Evolutionary conservation across 2,329 filamentous ascomycete genomes (phyloP), one percentile per base, ranked within the genome.

Genomic region (Xylaria digitata): DNA sequence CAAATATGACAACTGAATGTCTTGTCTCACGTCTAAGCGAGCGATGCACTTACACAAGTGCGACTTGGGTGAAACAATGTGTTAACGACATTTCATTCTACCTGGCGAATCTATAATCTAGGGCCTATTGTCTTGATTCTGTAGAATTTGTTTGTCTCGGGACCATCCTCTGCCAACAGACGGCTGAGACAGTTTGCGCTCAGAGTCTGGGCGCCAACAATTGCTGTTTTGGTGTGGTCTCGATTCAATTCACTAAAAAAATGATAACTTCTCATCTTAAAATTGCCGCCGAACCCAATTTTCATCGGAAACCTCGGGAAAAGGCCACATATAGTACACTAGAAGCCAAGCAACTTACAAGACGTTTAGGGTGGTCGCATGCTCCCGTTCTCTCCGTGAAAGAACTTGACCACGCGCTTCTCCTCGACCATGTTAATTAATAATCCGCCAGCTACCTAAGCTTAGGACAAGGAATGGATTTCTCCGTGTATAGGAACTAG

Each of bases 141-240:
- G 23, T 11, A 63, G 21, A 11, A 26, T 19, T n/a, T 23, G 49
- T 45, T 13, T 56, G 54, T 67, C 60, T 62, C 65, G 43, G 61
- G 50, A 55, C 34, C 21, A 40, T n/a, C 30, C 45, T 52, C 17
- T 46, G 9, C 17, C 21, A 13, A 11, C 19, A 5, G 48, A 46
- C 30, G 19, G 34, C 43, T 56, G 50, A 61, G 57, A 65, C 63
- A 62, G 32, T 3, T 45, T 45, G 37, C 53, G 50, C 32, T 26
- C 50, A 21, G 54, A 19, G 15, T 26, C 19, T 32, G 2, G 40
- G 26, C 26, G 26, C 26, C 3, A 26, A 26, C 42, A 55, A 21
- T 5, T 32, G 17, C 9, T 50, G n/a, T 50, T 32, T 50, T 49
- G 21, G 26, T 30, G 48, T 34, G 34, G 32, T 45, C 45, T 32